phyloP scores from a whole-genome alignment of 257 asterid genomes.

The Leonotis leonurus region DNA sequence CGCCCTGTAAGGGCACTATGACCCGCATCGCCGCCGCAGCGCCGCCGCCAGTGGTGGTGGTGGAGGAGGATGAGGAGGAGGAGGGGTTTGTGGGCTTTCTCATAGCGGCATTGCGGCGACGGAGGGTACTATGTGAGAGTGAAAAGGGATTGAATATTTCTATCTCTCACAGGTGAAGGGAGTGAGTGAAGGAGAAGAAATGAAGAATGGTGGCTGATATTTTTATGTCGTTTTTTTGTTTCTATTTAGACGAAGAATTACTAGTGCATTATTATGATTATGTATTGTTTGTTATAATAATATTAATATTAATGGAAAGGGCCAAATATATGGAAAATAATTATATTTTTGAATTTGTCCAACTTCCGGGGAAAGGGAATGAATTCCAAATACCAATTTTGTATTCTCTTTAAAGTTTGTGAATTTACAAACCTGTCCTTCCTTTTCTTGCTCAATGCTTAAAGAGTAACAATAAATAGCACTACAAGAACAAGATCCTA shows the following conservation, averaged over 20 bases:
- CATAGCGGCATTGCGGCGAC: conserved; percentile 26
- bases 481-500: background rate
- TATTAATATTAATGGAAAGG: too few relatives aligned
- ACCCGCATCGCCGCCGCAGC: conserved; percentile 61
- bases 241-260: background rate
- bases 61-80: too few relatives aligned
- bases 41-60: conserved; percentile 28
- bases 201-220: conserved; percentile 22
- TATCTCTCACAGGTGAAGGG: background rate
- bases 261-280: too few relatives aligned
- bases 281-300: too few relatives aligned
- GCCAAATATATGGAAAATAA: too few relatives aligned
- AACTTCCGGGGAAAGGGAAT: too few relatives aligned
- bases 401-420: too few relatives aligned
- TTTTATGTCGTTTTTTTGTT: background rate
- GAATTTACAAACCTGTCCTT: background rate
- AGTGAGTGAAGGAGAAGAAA: conserved; percentile 21
- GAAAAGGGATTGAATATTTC: background rate
- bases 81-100: conserved; percentile 20
- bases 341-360: too few relatives aligned
- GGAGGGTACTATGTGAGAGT: conserved; percentile 20
- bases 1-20: conserved; percentile 67
- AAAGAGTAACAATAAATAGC: background rate
- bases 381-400: too few relatives aligned
- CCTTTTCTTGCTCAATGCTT: conserved; percentile 11